Conservation (phyloP, 805 yeast genomes). For the Yamadazyma tumulicola region DNA sequence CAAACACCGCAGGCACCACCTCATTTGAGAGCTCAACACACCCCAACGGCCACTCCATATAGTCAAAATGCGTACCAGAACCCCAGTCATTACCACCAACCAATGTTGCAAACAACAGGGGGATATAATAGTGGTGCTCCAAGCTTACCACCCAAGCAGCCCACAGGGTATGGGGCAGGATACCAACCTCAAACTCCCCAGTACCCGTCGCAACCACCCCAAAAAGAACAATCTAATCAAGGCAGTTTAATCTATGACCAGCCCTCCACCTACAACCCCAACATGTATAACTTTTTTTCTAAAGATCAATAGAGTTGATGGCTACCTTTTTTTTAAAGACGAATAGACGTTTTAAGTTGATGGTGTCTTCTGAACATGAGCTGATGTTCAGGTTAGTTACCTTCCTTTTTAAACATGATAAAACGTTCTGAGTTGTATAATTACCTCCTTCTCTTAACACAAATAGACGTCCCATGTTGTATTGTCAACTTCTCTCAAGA, state of each 20-base stretch:
- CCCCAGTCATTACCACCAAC: neutral
- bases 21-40: neutral
- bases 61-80: neutral
- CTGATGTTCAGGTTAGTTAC: too few species aligned
- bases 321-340: too few species aligned
- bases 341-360: too few species aligned
- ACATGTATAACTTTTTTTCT: constrained; percentile 43
- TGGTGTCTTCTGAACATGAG: too few species aligned
- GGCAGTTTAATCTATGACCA: constrained; percentile 25
- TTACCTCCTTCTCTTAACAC: too few species aligned
- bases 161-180: neutral
- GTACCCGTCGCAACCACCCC: neutral
- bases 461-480: too few species aligned
- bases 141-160: constrained; percentile 1
- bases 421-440: too few species aligned
- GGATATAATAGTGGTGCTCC: too few species aligned
- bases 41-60: neutral
- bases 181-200: constrained; percentile 1
- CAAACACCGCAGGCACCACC: constrained; percentile 2
- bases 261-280: constrained; percentile 47
- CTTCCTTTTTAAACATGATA: too few species aligned
- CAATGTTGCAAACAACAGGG: too few species aligned
- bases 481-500: too few species aligned
- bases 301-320: constrained; percentile 15
- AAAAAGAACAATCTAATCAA: constrained; percentile 3